Evolutionary conservation across 1,139 yeast species (phyloP), one percentile per base, ranked within the genome.

Genomic region (Trichomonascaceae sp.): DNA sequence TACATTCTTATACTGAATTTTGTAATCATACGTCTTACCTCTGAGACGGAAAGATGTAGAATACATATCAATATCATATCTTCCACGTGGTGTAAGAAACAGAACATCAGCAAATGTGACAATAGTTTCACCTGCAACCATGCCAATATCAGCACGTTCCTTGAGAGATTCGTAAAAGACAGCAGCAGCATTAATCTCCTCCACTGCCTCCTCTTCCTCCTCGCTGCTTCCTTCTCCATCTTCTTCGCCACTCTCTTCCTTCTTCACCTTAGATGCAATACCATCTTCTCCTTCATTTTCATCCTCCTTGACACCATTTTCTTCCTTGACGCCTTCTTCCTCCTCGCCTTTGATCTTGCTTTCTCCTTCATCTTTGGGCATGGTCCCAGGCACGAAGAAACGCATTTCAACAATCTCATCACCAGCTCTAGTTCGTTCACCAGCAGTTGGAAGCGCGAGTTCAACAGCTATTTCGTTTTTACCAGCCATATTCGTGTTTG

Each of bases 21-120:
- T 95, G 78, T 93, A 95, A 71, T 93, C 99, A 72, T 95, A 93
- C 2, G 99, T 93, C 73, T 93, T 93, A 70, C 99, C 99, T 66
- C 99, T 84, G 56, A 93, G 78, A 69, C 99, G 84, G 72, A 95
- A 81, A 47, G 95, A 87, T 27, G 83, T 81, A 47, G 89, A 84
- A 72, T 88, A 93, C 85, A 93, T 86, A 70, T 91, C 98, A 63
- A 93, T 87, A 70, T 95, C 99, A 71, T 91, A 93, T 71, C 99
- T 93, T 63, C 99, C 99, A 79, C 77, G 68, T 63, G 99, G 99
- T 0, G 99, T 95, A 58, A 95, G 82, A 78, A 93, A 90, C 67
- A 93, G 78, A 10, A 90, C 85, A 65, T 91, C 98, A 53, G 88
- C 82, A 74, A 93, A 90, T 3, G 97, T 86, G 2, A 90, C 97